Percentiles rank a stretch among this genome's conserved stretches.
Conservation (phyloP, 306 rosid genomes). For the Quercus dentata region DNA sequence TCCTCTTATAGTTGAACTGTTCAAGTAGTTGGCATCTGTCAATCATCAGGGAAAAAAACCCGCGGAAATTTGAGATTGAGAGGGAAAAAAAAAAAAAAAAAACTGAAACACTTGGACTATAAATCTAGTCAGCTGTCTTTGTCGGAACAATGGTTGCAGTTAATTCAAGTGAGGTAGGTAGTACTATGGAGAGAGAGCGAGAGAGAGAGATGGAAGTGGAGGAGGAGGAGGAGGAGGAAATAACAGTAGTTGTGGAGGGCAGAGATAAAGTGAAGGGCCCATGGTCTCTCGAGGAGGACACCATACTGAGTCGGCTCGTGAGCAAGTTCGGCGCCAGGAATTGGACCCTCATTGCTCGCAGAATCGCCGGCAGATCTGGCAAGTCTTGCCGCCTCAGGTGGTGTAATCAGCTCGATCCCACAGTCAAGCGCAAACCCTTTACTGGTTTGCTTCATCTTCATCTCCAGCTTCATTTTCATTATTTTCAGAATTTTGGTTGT, state of each 20-base stretch:
- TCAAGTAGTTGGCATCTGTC: no score
- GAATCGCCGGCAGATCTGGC: slow-evolving; percentile 86
- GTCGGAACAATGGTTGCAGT: slow-evolving; percentile 19
- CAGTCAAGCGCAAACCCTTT: slow-evolving; percentile 90
- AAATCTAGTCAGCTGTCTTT: slow-evolving; percentile 17
- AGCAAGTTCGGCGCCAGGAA: slow-evolving; percentile 87
- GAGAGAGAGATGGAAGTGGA: slow-evolving; percentile 43
- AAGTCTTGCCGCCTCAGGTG: slow-evolving; percentile 95
- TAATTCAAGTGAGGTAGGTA: slow-evolving; percentile 23
- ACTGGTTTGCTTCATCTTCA: slow-evolving; percentile 38
- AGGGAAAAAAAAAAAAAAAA: slow-evolving; percentile 1
- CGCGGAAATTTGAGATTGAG: no score
- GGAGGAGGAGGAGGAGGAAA: slow-evolving; percentile 6
- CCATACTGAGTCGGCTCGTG: slow-evolving; percentile 69
- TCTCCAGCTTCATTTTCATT: background rate
- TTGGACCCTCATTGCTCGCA: slow-evolving; percentile 94
- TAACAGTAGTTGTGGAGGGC: slow-evolving; percentile 1
- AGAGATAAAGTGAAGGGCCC: slow-evolving; percentile 82
- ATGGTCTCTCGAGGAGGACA: slow-evolving; percentile 96
- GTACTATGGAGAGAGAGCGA: background rate
- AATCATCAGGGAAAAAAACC: no score
- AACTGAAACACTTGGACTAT: slow-evolving; percentile 34
- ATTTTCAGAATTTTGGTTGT: background rate
- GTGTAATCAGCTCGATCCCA: slow-evolving; percentile 97
- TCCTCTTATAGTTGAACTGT: no score